A percentile compares a stretch with the other conserved stretches of the same genome.
Conservation (phyloP, 2,329 filamentous ascomycete species). For the Lomentospora prolificans region DNA sequence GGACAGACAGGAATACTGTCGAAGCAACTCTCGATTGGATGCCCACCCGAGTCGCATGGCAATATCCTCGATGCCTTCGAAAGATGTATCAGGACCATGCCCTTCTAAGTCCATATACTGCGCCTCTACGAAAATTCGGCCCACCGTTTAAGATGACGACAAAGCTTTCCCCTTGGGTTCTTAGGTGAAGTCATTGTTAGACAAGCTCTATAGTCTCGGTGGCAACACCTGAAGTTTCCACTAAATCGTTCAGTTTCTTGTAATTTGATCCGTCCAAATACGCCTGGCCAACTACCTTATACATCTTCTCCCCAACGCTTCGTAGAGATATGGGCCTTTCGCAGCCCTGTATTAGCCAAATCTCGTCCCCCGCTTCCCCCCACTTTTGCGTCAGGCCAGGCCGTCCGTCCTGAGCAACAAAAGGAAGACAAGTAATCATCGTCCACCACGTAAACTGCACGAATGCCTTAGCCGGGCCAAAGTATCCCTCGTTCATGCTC, state of each 20-base stretch:
- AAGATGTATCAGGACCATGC: too few relatives aligned
- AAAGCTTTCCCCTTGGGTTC: too few relatives aligned
- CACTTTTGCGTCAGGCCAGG: neutral
- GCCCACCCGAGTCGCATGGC: too few relatives aligned
- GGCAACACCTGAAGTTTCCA: neutral
- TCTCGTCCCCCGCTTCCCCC: neutral
- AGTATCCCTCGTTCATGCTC: neutral
- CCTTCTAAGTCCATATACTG: too few relatives aligned
- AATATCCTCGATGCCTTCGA: too few relatives aligned
- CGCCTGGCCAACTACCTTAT: neutral
- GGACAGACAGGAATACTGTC: too few relatives aligned
- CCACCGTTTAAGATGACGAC: too few relatives aligned
- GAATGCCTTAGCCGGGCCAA: neutral
- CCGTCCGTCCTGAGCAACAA: neutral
- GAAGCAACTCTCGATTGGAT: too few relatives aligned
- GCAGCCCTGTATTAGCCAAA: neutral
- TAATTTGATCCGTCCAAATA: neutral
- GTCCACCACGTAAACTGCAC: neutral
- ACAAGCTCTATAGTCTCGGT: neutral
- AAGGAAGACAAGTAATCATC: neutral
- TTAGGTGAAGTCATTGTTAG: too few relatives aligned
- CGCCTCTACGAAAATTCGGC: too few relatives aligned
- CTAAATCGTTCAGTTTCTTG: neutral
- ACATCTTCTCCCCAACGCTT: neutral
- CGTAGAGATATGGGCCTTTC: neutral